Evolutionary conservation across 2,329 filamentous ascomycete genomes (phyloP), one percentile per base, ranked within the genome.

Genomic region (Capronia epimyces): DNA sequence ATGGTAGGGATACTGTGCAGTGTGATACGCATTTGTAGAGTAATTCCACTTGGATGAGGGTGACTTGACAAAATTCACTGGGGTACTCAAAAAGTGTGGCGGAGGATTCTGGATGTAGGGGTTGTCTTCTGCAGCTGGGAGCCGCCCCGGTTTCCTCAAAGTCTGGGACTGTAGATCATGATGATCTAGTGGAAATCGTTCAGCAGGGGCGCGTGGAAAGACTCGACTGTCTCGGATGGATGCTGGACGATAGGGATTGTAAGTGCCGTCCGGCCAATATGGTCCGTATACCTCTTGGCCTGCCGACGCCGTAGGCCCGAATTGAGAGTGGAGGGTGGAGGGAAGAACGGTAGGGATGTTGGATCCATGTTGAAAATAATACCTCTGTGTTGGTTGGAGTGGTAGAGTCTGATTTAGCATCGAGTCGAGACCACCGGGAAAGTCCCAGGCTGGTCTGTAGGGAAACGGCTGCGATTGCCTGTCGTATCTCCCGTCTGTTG

Each of bases 241-340:
- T 29, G 79, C 77, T 10, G 80, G 79, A 52, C 78, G 72, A 64
- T 82, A 82, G 10, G 80, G 77, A 31, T 78, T 76, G 58, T 75
- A 80, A 7, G 74, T 78, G n/a, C 79, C 80, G 69, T 82, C 77
- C 16, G 80, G 78, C 78, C 79, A 83, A 61, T 82, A 82, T 22
- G 79, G 79, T 0, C 80, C 80, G 65, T 79, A 82, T 3, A 76
- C 72, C 7, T 77, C 77, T 48, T 75, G 72, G 24, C 75, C 75
- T 46, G 78, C 78, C 1, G 79, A 76, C 24, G 78, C 78, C 6
- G 79, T 81, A 22, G 79, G 78, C 2, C 78, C 79, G 43, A 78
- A 67, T 49, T 73, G 75, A 57, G 78, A 76, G 44, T 82, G 80
- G 51, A 80, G 71, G 20, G 75, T 69, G 24, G 81, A 78, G 42